Evolutionary conservation across 306 rosid species (phyloP).

Genomic region (Cucurbita ficifolia): DNA sequence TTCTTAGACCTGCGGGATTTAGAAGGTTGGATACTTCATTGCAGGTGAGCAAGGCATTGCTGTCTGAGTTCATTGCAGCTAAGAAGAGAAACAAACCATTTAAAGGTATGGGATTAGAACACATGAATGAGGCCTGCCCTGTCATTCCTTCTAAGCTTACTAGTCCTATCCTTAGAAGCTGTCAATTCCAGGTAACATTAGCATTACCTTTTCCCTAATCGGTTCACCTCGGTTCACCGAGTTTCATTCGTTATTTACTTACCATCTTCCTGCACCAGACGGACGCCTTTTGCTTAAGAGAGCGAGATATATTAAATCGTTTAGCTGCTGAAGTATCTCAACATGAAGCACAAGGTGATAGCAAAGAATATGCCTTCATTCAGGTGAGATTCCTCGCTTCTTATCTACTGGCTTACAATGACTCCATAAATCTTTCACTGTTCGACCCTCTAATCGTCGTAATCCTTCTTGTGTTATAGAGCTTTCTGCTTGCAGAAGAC

Average conservation of each 20-base stretch:
- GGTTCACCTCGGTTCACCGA: background rate
- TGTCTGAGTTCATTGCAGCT: constrained; percentile 42
- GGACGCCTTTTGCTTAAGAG: constrained; percentile 72
- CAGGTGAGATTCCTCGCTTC: constrained; percentile 28
- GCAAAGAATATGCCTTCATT: constrained; percentile 55
- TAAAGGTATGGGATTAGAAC: constrained; percentile 67
- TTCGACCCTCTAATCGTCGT: constrained; percentile 4
- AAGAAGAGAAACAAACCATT: constrained; percentile 55
- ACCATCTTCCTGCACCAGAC: constrained; percentile 27
- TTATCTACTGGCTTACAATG: background rate
- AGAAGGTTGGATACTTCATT: constrained; percentile 9
- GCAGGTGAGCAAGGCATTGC: constrained; percentile 92
- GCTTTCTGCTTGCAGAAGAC: constrained; percentile 76
- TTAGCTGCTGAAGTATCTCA: constrained; percentile 61
- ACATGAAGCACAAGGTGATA: constrained; percentile 49
- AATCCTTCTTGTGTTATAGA: constrained; percentile 25
- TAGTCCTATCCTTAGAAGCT: constrained; percentile 37
- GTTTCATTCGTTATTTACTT: constrained; percentile 11
- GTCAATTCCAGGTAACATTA: constrained; percentile 62
- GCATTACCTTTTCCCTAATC: constrained; percentile 4
- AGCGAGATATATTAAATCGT: constrained; percentile 58
- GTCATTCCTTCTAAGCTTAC: constrained; percentile 51
- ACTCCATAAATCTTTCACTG: background rate
- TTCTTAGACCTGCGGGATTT: background rate
- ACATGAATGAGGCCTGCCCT: constrained; percentile 67